Evolutionary conservation across 108 stramenopile species (phyloP), one percentile per base, ranked within the genome.

Genomic region (Pseudonitzschia multistriata): DNA sequence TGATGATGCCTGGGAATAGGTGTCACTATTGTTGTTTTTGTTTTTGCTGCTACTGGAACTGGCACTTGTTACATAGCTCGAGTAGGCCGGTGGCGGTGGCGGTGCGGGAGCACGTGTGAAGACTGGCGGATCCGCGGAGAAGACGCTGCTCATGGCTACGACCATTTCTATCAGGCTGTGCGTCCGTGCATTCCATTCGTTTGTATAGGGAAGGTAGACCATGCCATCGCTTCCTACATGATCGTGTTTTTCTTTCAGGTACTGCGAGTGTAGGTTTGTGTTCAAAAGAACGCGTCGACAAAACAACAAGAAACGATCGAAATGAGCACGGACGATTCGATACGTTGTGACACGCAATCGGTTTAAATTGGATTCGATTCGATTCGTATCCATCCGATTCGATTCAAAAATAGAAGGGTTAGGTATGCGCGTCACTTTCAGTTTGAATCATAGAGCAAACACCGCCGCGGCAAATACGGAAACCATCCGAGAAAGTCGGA

Each of bases 191-290:
- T 73, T 78, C 98, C 98, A 99, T 72, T 92, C 85, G 66, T 93
- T 89, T 70, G 97, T 78, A 79, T 98, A 98, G 1, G 97, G 97
- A 72, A 98, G 67, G 74, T 98, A 98, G 0, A 98, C 90, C 66
- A 76, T 81, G 59, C 97, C 98, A 31, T 97, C 97, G 56, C 66
- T 72, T 24, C 83, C 89, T 14, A 96, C 89, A 62, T 92, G 90
- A 13, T 68, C 77, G 70, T 98, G 96, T 66, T 93, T 89, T 62
- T 82, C 85, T 67, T 96, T 95, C 35, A 97, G 71, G 62, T 85
- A 81, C 63, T 64, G 63, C 10, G 61, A 17, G 40, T 34, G 25
- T 53, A 17, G 27, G 28, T 29, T 25, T 30, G n/a, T 59, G 31
- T 59, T 11, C 2, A 11, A 19, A 52, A 2, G 22, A 10, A 13